These are phyloP conservation scores for Morella rubra DNA, from an alignment of 306 rosid genomes.

Conservation along the genomic window DNA sequence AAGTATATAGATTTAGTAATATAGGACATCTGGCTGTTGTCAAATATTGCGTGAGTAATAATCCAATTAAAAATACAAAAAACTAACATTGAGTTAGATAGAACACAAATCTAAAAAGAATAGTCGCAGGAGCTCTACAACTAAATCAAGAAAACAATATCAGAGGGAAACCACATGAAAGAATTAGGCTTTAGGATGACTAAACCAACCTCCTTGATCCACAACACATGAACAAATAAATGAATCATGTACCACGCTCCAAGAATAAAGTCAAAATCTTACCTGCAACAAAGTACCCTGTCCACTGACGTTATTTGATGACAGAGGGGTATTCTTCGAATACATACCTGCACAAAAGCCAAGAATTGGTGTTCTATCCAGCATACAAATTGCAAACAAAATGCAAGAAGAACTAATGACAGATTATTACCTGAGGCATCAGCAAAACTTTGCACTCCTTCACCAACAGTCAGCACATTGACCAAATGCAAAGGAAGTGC, in stretches of 20 bases:
- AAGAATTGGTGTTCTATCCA: conserved; percentile 18
- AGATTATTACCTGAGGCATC: conserved; percentile 56
- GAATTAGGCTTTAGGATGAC: background rate
- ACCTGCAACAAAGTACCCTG: conserved; percentile 79
- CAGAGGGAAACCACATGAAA: background rate
- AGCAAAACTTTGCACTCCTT: conserved; percentile 53
- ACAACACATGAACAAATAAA: conserved; percentile 15
- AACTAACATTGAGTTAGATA: background rate
- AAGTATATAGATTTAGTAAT: no score
- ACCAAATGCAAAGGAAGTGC: conserved; percentile 85
- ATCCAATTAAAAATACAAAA: background rate
- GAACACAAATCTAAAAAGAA: no score
- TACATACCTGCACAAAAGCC: conserved; percentile 56
- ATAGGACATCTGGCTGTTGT: background rate
- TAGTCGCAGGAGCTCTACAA: no score
- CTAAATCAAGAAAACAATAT: background rate
- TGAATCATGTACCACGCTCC: conserved; percentile 13
- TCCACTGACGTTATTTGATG: conserved; percentile 61
- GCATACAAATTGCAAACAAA: conserved; percentile 5
- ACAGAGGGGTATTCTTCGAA: conserved; percentile 53
- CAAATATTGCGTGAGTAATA: background rate
- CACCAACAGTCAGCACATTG: conserved; percentile 61
- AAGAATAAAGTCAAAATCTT: conserved; percentile 29
- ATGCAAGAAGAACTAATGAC: conserved; percentile 26
- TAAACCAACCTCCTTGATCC: background rate